phyloP scores from a whole-genome alignment of 2,329 filamentous ascomycete species.

The Aschersonia sp. region DNA sequence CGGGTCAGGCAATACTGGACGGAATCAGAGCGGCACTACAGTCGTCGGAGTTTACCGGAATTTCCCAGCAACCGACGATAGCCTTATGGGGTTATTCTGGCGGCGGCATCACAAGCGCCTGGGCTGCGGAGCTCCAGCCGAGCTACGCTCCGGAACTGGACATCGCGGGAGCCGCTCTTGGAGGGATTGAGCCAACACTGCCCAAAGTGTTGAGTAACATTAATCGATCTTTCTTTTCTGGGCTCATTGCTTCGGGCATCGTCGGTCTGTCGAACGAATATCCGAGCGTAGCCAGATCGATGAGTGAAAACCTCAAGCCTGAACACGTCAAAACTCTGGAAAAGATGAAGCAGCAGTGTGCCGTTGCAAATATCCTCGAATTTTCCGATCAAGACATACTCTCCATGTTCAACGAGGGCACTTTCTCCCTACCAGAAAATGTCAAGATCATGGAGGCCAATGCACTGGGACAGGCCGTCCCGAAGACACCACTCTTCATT shows the following conservation, averaged over 20 bases:
- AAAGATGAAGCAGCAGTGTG: slow-evolving; percentile 12
- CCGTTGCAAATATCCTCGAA: slow-evolving; percentile 9
- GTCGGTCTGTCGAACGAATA: slow-evolving; percentile 11
- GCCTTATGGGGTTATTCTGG: slow-evolving; percentile 28
- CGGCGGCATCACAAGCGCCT: slow-evolving; percentile 8
- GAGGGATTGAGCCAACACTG: slow-evolving; percentile 11
- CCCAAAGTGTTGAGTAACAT: slow-evolving; percentile 5
- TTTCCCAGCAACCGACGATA: slow-evolving; percentile 16
- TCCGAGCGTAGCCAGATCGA: slow-evolving; percentile 4
- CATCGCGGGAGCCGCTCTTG: slow-evolving; percentile 12
- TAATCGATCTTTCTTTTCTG: slow-evolving; percentile 7
- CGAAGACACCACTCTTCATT: background rate
- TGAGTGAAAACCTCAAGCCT: slow-evolving; percentile 8
- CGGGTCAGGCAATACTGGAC: slow-evolving; percentile 27
- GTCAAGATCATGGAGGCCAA: background rate
- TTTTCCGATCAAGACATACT: slow-evolving; percentile 21
- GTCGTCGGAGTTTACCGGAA: slow-evolving; percentile 11
- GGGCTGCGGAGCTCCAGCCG: slow-evolving; percentile 12
- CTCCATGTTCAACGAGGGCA: slow-evolving; percentile 22
- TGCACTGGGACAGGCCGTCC: background rate
- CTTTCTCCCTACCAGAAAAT: background rate
- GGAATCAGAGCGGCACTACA: slow-evolving; percentile 24
- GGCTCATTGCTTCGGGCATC: slow-evolving; percentile 9
- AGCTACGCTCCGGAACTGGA: slow-evolving; percentile 11
- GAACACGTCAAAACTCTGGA: slow-evolving; percentile 12